These are phyloP conservation scores for Teratosphaeria viscida DNA, from an alignment of 2,329 filamentous ascomycete genomes.

Conservation along the genomic window DNA sequence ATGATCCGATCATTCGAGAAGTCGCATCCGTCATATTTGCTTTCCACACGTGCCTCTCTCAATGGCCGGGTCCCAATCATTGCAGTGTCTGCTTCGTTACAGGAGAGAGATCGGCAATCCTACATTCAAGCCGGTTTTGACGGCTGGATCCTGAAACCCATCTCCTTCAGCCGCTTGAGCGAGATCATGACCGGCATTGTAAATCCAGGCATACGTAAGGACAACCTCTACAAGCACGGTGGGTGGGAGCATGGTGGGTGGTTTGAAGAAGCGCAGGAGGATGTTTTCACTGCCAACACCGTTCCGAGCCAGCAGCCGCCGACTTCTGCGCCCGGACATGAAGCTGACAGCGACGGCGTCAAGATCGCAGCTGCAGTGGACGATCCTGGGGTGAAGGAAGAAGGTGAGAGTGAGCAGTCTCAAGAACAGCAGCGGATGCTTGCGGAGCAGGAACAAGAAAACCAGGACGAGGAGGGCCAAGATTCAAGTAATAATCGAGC, in stretches of 20 bases:
- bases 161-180: conserved; percentile 67
- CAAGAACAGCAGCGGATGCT: conserved; percentile 23
- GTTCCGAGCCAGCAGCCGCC: conserved; percentile 19
- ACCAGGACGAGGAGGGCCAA: not conserved
- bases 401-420: conserved; percentile 21
- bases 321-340: conserved; percentile 5
- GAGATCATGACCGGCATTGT: conserved; percentile 60
- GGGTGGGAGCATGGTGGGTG: conserved; percentile 81
- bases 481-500: not conserved
- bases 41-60: conserved; percentile 48
- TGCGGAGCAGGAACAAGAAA: conserved; percentile 12
- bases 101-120: conserved; percentile 55
- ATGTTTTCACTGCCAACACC: conserved; percentile 29
- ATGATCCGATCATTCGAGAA: conserved; percentile 69
- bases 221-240: conserved; percentile 59
- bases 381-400: conserved; percentile 25
- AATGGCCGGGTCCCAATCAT: conserved; percentile 70
- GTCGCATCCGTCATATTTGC: conserved; percentile 35
- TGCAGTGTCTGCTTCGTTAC: conserved; percentile 72
- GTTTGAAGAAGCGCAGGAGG: conserved; percentile 46
- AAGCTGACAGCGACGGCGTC: conserved; percentile 15
- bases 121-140: conserved; percentile 78
- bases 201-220: conserved; percentile 46
- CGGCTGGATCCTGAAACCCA: conserved; percentile 82
- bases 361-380: conserved; percentile 23